Evolutionary conservation across 148 eudicot species (phyloP), one percentile per base, ranked within the genome.

Genomic region (Chenopodium album): DNA sequence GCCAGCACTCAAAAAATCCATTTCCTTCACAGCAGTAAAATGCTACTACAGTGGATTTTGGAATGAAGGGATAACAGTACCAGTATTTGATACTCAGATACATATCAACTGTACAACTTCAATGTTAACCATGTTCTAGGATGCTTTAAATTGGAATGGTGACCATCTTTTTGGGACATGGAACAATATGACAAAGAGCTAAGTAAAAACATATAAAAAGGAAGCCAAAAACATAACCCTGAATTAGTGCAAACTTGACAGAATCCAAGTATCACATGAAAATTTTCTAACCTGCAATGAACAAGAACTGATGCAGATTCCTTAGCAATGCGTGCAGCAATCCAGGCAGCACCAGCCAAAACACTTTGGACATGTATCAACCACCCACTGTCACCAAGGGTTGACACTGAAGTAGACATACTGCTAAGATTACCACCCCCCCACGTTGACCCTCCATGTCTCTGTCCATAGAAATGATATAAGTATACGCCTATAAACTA

Each of bases 321-420:
- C 78, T 90, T 85, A 37, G 89, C 94, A 85, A 97, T 85, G 78
- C 97, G 98, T 76, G 98, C 97, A 82, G 99, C 99, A 90, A 97
- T 97, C 99, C 99, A 97, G 78, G 99, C 94, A 79, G 99, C 92
- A 86, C 99, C 99, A 84, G 96, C 98, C 84, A 97, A 84, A 48
- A 94, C 94, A 94, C 85, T 92, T 85, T 97, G 99, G 68, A 97
- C 91, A 88, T 97, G 99, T 85, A 89, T 90, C 87, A 97, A 86
- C 99, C 99, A 97, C 69, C 97, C 97, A 79, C 88, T 97, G 79
- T 94, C 99, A 84, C 99, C 99, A 63, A 97, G 93, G 66, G 99
- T 94, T 76, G 99, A 90, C 64, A 97, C 99, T 76, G 99, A 97
- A 83, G 98, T 95, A 88, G 99, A 94, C 99, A 97, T 97, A 77